These are phyloP conservation scores for Zangia roseola DNA, from an alignment of 768 basidiomycete genomes.

Conservation along the genomic window DNA sequence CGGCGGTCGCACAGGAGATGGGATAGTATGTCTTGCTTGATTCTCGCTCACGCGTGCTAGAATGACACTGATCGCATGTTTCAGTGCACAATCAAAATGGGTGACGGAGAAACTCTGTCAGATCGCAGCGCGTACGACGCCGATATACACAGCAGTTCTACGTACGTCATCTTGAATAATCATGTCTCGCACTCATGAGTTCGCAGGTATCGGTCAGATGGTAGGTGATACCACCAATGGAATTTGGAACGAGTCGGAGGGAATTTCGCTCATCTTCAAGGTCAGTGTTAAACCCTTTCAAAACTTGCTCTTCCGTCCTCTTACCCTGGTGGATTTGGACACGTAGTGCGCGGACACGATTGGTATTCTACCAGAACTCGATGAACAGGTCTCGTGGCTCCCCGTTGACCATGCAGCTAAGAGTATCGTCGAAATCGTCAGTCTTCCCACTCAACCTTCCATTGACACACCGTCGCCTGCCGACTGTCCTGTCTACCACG, in stretches of 20 bases:
- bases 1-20: constrained; percentile 32
- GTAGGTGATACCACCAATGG: constrained; percentile 49
- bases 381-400: constrained; percentile 44
- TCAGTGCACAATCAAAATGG: constrained; percentile 44
- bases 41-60: background rate
- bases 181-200: background rate
- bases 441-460: background rate
- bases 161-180: constrained; percentile 14
- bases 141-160: constrained; percentile 18
- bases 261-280: constrained; percentile 29
- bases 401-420: constrained; percentile 52
- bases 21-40: constrained; percentile 27
- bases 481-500: constrained; percentile 22
- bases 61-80: too few relatives aligned
- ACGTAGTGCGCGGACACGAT: constrained; percentile 39
- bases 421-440: constrained; percentile 46
- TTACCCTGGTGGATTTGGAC: background rate
- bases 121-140: constrained; percentile 34
- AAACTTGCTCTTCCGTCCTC: background rate
- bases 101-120: constrained; percentile 52
- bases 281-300: constrained; percentile 11
- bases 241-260: constrained; percentile 55
- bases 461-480: background rate
- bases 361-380: constrained; percentile 32
- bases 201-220: constrained; percentile 53